These are phyloP conservation scores for Platanthera guangdongensis DNA, from an alignment of 106 monocot genomes.

Conservation along the genomic window DNA sequence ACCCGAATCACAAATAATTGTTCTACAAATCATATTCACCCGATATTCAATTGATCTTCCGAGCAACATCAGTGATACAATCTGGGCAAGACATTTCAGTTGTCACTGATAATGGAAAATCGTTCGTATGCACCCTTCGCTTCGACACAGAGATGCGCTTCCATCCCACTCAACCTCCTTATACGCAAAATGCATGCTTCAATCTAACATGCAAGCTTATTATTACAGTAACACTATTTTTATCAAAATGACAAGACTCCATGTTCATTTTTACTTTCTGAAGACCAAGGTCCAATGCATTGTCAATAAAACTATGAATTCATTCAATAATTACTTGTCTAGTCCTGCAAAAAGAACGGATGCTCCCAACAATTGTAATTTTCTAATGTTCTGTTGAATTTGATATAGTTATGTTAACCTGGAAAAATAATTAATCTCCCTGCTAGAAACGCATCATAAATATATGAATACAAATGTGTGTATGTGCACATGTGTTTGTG, in stretches of 20 bases:
- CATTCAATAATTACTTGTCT: neutral
- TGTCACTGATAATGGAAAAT: conserved; percentile 55
- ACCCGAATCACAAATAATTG: no score
- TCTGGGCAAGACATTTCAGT: conserved; percentile 73
- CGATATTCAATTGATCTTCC: conserved; percentile 47
- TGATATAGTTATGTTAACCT: neutral
- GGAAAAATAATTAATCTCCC: neutral
- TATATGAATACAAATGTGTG: no score
- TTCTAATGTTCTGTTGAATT: neutral
- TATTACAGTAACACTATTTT: neutral
- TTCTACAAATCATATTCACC: no score
- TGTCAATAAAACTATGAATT: neutral
- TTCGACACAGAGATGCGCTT: conserved; percentile 71
- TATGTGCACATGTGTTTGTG: no score
- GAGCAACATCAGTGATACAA: conserved; percentile 38
- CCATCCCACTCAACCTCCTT: neutral
- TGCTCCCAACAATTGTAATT: neutral
- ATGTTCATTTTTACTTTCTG: neutral
- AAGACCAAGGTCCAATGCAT: neutral
- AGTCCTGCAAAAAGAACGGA: neutral
- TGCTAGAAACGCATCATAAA: no score
- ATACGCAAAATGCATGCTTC: conserved; percentile 7
- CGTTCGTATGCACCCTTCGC: conserved; percentile 59
- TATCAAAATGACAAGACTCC: neutral
- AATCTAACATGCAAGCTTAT: neutral